Conservation (phyloP, 2,329 filamentous ascomycete genomes). For the Aureobasidium sp. region DNA sequence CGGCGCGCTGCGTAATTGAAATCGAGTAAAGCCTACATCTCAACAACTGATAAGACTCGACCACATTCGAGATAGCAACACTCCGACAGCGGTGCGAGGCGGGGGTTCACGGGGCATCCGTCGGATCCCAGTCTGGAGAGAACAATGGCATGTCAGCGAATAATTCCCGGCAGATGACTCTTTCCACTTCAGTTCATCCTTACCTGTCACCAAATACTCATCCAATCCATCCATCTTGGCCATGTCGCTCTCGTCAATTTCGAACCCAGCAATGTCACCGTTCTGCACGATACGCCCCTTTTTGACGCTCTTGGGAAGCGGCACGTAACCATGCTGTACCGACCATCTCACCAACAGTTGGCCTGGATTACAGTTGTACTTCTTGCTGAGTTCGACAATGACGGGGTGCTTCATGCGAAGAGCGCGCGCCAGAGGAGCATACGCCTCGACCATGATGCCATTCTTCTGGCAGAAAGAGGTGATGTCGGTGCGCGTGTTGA, state of each 20-base stretch:
- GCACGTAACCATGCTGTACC: constrained; percentile 65
- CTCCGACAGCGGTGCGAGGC: constrained; percentile 4
- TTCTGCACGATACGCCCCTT: constrained; percentile 59
- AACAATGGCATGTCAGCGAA: neutral
- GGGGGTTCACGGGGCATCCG: constrained; percentile 22
- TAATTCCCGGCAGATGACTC: neutral
- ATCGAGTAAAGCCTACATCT: constrained; percentile 8
- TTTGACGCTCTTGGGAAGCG: constrained; percentile 64
- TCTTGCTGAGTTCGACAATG: constrained; percentile 55
- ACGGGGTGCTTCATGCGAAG: constrained; percentile 61
- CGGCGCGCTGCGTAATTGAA: constrained; percentile 10
- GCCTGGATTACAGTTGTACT: constrained; percentile 63
- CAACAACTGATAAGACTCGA: constrained; percentile 12
- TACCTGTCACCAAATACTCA: constrained; percentile 65
- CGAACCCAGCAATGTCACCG: constrained; percentile 52
- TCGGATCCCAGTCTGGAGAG: constrained; percentile 29
- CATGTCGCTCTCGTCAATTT: constrained; percentile 59
- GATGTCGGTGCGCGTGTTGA: constrained; percentile 67
- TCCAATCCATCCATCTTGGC: constrained; percentile 56
- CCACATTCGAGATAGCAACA: neutral
- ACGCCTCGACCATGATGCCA: constrained; percentile 67
- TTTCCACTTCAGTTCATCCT: neutral
- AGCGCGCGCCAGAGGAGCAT: constrained; percentile 67
- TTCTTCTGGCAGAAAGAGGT: constrained; percentile 58
- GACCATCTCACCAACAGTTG: constrained; percentile 75